Evolutionary conservation across 305 asterid genomes (phyloP), one percentile per base, ranked within the genome.

Genomic region (Fraxinus velutina): DNA sequence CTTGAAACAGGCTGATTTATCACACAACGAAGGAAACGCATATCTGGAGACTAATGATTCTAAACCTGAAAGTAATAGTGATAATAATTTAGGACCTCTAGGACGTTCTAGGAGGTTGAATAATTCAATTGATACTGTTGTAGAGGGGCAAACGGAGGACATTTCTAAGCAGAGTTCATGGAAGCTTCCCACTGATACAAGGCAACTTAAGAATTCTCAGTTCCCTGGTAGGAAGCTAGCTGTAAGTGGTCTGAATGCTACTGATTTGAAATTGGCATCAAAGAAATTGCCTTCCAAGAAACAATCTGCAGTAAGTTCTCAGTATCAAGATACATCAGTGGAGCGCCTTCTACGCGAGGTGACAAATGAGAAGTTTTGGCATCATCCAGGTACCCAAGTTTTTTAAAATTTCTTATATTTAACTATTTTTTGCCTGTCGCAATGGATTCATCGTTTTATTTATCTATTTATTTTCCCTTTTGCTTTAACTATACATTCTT

Each of bases 271-370:
- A 87, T 75, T 86, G 79, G 89, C 94, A 66, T 81, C 84, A 21
- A 96, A 93, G 83, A 96, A 90, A 66, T 70, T 87, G 85, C 97
- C 98, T 80, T 78, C 92, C 42, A 96, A 91, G 88, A 96, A 96
- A 88, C 97, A 52, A 82, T 83, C 80, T 79, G 29, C 80, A 17
- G 76, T 85, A 68, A 91, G 86, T 86, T 88, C 89, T 81, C 89
- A 47, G 78, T 92, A 92, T 84, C 98, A 92, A 81, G 98, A 96
- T 85, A 87, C 99, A 81, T 94, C 98, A n/a, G 97, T 96, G 79
- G 99, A 96, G 83, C 98, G 99, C 42, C 97, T 96, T 82, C 80
- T 92, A 78, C 98, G 98, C 10, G 99, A 96, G 90, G 99, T 96
- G 88, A 96, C 99, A 55, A 93, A 89, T 86, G 98, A 94, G 83